A percentile compares a stretch with the other conserved stretches of the same genome.
phyloP scores from a whole-genome alignment of 2,329 filamentous ascomycete genomes.

The Huntiella savannae region DNA sequence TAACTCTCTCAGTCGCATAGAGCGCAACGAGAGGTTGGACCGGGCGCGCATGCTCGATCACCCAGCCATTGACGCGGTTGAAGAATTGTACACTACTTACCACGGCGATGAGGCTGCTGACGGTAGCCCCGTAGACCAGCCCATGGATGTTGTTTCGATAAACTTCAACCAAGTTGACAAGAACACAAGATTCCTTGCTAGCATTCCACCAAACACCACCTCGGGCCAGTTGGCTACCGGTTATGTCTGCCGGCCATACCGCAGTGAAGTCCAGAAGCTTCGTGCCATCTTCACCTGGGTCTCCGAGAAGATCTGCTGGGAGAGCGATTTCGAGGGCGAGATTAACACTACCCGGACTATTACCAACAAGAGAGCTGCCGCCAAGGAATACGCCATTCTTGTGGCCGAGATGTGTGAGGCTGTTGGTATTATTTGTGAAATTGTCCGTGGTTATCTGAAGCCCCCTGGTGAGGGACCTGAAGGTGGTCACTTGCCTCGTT shows the following conservation, averaged over 20 bases:
- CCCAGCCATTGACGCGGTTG: conserved; percentile 70
- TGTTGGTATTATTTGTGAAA: conserved; percentile 70
- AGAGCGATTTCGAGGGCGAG: conserved; percentile 78
- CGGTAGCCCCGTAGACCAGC: conserved; percentile 62
- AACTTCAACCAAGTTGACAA: conserved; percentile 87
- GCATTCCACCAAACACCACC: conserved; percentile 63
- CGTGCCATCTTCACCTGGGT: conserved; percentile 97
- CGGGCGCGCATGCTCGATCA: conserved; percentile 90
- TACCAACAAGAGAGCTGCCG: conserved; percentile 63
- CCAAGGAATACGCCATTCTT: conserved; percentile 74
- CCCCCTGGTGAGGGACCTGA: conserved; percentile 69
- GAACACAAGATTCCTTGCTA: conserved; percentile 76
- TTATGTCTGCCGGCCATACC: conserved; percentile 83
- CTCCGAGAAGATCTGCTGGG: conserved; percentile 85
- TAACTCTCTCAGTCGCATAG: conserved; percentile 78
- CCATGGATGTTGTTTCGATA: conserved; percentile 60
- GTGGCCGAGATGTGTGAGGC: conserved; percentile 88
- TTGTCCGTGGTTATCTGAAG: conserved; percentile 81
- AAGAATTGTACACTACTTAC: conserved; percentile 66
- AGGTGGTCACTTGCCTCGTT: conserved; percentile 58
- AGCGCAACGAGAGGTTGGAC: conserved; percentile 67
- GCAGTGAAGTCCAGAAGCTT: conserved; percentile 80
- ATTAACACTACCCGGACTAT: conserved; percentile 71
- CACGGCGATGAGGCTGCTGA: conserved; percentile 83
- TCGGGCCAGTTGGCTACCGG: conserved; percentile 68